phyloP scores from a whole-genome alignment of 192 early-diverging fungal species.

The Paraglomus brasilianum region DNA sequence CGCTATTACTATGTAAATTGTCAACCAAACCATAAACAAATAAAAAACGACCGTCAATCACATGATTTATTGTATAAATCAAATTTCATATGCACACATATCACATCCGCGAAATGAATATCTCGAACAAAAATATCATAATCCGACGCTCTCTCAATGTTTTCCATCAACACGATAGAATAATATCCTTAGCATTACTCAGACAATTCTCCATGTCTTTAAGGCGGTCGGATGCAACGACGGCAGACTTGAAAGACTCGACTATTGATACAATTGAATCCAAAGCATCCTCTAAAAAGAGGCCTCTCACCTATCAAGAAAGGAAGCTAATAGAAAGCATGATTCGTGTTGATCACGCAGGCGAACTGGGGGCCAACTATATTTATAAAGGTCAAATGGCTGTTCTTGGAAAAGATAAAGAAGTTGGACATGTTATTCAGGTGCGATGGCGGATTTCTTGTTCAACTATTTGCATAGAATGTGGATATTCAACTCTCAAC shows the following conservation, averaged over 20 bases:
- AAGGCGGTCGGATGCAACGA: too few species aligned
- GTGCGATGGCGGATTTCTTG: conserved; percentile 38
- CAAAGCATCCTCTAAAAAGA: background rate
- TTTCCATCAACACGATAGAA: too few species aligned
- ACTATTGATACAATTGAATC: background rate
- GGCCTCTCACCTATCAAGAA: conserved; percentile 49
- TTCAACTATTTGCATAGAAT: background rate
- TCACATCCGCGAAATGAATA: too few species aligned
- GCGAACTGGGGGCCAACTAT: conserved; percentile 91
- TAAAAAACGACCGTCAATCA: too few species aligned
- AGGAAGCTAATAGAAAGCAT: conserved; percentile 64
- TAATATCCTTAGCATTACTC: too few species aligned
- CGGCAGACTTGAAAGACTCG: background rate
- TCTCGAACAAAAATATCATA: too few species aligned
- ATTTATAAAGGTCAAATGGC: conserved; percentile 97
- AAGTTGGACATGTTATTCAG: conserved; percentile 67
- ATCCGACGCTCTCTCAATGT: too few species aligned
- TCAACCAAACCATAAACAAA: too few species aligned
- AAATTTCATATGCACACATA: too few species aligned
- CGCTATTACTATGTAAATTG: too few species aligned
- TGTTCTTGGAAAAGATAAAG: conserved; percentile 67
- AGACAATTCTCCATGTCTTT: too few species aligned
- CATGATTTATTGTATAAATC: too few species aligned
- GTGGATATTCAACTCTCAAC: conserved; percentile 18
- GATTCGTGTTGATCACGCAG: conserved; percentile 96